phyloP scores from a whole-genome alignment of 805 yeast species.

The Kuraishia hungarica region DNA sequence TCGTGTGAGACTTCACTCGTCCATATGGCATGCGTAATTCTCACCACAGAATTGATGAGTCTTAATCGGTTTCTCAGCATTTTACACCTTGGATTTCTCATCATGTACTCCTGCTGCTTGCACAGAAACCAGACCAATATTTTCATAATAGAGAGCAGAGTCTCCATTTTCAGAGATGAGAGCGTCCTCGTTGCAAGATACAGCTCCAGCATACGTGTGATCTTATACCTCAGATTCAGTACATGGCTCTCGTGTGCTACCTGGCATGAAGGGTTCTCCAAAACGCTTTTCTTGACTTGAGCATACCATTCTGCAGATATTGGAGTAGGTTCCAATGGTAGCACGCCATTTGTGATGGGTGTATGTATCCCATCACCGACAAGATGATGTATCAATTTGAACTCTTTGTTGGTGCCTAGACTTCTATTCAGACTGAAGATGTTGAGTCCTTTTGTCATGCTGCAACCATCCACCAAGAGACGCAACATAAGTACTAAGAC shows the following conservation, averaged over 20 bases:
- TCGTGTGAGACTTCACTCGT: conserved; percentile 19
- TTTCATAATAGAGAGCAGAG: conserved; percentile 25
- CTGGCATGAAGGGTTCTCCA: neutral
- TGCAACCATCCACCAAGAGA: conserved; percentile 29
- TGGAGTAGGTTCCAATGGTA: neutral
- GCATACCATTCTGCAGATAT: neutral
- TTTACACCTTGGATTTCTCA: conserved; percentile 35
- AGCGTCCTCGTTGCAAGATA: conserved; percentile 22
- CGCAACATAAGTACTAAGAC: conserved; percentile 9
- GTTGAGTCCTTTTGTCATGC: conserved; percentile 29
- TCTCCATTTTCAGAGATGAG: conserved; percentile 14
- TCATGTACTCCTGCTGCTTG: conserved; percentile 37
- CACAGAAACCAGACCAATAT: conserved; percentile 34
- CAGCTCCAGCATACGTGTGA: conserved; percentile 41
- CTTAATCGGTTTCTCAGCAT: conserved; percentile 27
- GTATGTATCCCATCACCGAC: neutral
- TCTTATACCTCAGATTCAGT: conserved; percentile 32
- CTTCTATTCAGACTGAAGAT: conserved; percentile 46
- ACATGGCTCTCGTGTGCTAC: conserved; percentile 34
- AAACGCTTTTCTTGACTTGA: neutral
- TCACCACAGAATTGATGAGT: conserved; percentile 31
- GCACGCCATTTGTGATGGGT: neutral
- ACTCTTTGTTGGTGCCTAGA: conserved; percentile 42
- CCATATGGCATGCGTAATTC: conserved; percentile 25
- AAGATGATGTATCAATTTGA: conserved; percentile 7